These are phyloP conservation scores for Pascua sp. DNA, from an alignment of 1,284 basidiomycete genomes.

Conservation along the genomic window DNA sequence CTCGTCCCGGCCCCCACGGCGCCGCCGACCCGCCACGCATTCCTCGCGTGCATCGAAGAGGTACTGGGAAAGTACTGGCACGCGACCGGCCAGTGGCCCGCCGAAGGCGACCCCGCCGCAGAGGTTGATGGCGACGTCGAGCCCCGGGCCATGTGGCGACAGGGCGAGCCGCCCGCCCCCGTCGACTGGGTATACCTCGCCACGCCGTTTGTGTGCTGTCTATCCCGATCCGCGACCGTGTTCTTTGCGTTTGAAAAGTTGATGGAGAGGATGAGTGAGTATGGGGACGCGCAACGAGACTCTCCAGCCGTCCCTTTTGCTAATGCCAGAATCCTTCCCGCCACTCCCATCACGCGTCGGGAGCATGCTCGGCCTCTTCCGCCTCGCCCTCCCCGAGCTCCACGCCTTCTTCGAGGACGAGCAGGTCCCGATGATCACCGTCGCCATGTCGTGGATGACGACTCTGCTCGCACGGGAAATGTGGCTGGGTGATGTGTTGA, in stretches of 20 bases:
- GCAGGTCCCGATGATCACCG: slow-evolving; percentile 42
- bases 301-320: not conserved
- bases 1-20: slow-evolving; percentile 37
- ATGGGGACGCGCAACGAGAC: too few species aligned
- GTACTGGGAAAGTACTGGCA: slow-evolving; percentile 45
- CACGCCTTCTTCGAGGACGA: slow-evolving; percentile 48
- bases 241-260: slow-evolving; percentile 41
- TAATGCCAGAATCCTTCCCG: slow-evolving; percentile 32
- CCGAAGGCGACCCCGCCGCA: slow-evolving; percentile 3
- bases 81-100: slow-evolving; percentile 23
- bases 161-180: slow-evolving; percentile 16
- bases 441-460: slow-evolving; percentile 45
- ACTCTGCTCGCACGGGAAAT: slow-evolving; percentile 43
- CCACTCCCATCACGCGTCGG: slow-evolving; percentile 41
- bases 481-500: slow-evolving; percentile 44
- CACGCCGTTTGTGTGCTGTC: slow-evolving; percentile 44
- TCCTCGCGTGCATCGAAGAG: slow-evolving; percentile 36
- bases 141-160: slow-evolving; percentile 6
- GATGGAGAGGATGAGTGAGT: slow-evolving; percentile 40
- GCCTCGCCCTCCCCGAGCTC: slow-evolving; percentile 41
- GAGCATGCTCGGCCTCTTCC: slow-evolving; percentile 41
- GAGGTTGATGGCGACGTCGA: slow-evolving; percentile 1
- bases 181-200: slow-evolving; percentile 43
- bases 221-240: slow-evolving; percentile 35
- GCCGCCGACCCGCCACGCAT: slow-evolving; percentile 36